Evolutionary conservation across 768 basidiomycete species (phyloP), one percentile per base, ranked within the genome.

Genomic region (Podaxis pistillaris): DNA sequence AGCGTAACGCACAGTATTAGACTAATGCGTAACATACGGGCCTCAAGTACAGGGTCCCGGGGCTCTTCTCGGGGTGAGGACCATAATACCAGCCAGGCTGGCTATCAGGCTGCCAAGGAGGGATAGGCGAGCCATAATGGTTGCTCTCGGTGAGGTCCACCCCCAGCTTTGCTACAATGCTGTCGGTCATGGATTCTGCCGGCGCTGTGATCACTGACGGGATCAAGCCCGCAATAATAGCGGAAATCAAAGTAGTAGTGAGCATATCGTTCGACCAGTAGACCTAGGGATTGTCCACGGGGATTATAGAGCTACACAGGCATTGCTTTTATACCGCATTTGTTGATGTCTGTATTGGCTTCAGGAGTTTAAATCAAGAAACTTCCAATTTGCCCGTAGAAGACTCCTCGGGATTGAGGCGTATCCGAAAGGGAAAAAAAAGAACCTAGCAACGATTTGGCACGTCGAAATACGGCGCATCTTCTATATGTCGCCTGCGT

Each of bases 71-170:
- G 1, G 73, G 71, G 49, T 71, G 67, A 44, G 66, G 60, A 1
- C 80, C 80, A 37, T 73, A 78, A 69, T 79, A 80, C 80, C 80
- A 81, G 46, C 80, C 80, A 50, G 80, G 79, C 28, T 73, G 58
- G 37, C 69, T 49, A 3, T 67, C 70, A 41, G 64, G 40, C 11
- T 68, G 59, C 79, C 78, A 79, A 30, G 79, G 79, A 30, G 75
- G 69, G 40, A 64, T 63, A 8, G 80, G 80, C 30, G 80, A 70
- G 50, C 76, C 76, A 60, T 78, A 81, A 63, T 72, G 52, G 65
- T 75, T 79, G 46, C 50, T 52, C 28, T 59, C 46, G 36, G 68
- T 73, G 60, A 80, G 66, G 63, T 78, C 73, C 57, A 65, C 63
- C 1, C 71, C 72, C 19, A 73, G 19, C 22, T 40, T 26, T 4